Base-by-base conservation (phyloP, 768 basidiomycete species). In the Pleurotus eryngii region DNA sequence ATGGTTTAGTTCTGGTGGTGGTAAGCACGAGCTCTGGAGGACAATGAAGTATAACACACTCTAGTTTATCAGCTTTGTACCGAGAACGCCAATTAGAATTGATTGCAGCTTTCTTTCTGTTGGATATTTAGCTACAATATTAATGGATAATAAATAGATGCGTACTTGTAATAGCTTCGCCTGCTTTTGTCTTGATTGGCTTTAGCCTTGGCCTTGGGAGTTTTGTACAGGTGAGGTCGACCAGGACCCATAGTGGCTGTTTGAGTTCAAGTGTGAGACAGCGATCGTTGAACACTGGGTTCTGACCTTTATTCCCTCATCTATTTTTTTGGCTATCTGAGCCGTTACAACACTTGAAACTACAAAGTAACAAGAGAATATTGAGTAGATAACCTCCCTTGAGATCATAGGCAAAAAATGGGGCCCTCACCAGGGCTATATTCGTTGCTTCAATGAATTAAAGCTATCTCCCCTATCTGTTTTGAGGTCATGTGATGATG, bases 121-220 rank as follows among this genome's bases (percentile, higher is more conserved):
- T 20, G 20, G 20, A 20, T 20, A 20, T 20, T 42, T 17, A 12
- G 39, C 17, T 6, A 17, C 17, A 42, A 6, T 24, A 24, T 24
- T 4, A 12, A 42, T 3, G 17, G 5, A 20, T 2, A 24, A 17
- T 12, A 12, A 26, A 46, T 3, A 17, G 40, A 3, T 12, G 46
- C 46, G 2, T 61, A 64, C 64, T 49, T 61, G 1, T 63, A 46
- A 55, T 64, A 63, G 46, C 60, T 49, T 1, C 54, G 42, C 43
- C 56, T 64, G 20, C 59, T 61, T 15, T 62, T 63, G 2, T 59
- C 56, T 18, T 56, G 57, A 38, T 61, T 59, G 9, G 63, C 59
- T 12, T 35, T 56, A 1, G n/a, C 3, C 38, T 58, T 59, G 27
- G 59, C 51, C 38, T 62, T 58, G 0, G 53, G 2, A 0, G 59